phyloP scores from a whole-genome alignment of 169 alveolate species.

The Plasmodium adleri region DNA sequence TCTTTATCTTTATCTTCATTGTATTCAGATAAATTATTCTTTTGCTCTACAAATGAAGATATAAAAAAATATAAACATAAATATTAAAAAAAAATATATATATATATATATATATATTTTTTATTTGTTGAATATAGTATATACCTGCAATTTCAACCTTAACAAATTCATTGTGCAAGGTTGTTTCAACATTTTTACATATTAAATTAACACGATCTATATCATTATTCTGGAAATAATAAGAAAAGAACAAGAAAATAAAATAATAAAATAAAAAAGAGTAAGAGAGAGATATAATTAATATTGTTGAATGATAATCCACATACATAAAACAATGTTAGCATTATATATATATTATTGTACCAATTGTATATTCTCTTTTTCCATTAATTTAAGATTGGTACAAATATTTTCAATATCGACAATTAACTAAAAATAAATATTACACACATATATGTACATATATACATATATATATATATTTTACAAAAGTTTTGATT shows the following conservation, averaged over 20 bases:
- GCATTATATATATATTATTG: background rate
- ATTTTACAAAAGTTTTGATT: too few relatives aligned
- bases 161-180: conserved; percentile 71
- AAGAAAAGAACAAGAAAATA: background rate
- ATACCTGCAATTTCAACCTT: conserved; percentile 76
- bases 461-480: too few relatives aligned
- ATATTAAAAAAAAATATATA: background rate
- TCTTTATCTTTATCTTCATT: conserved; percentile 56
- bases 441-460: background rate
- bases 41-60: background rate
- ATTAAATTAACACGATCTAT: conserved; percentile 63
- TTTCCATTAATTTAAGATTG: conserved; percentile 69
- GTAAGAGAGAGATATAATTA: background rate
- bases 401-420: conserved; percentile 64
- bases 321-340: background rate
- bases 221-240: conserved; percentile 42
- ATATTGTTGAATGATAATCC: too few relatives aligned
- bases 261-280: background rate
- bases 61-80: background rate
- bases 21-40: conserved; percentile 3
- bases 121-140: background rate
- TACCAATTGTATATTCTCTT: conserved; percentile 74
- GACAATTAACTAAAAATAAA: conserved; percentile 33
- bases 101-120: background rate
- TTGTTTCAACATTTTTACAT: conserved; percentile 73